Evolutionary conservation across 163 green algal species (phyloP).

Genomic region (Chlorella variabilis): DNA sequence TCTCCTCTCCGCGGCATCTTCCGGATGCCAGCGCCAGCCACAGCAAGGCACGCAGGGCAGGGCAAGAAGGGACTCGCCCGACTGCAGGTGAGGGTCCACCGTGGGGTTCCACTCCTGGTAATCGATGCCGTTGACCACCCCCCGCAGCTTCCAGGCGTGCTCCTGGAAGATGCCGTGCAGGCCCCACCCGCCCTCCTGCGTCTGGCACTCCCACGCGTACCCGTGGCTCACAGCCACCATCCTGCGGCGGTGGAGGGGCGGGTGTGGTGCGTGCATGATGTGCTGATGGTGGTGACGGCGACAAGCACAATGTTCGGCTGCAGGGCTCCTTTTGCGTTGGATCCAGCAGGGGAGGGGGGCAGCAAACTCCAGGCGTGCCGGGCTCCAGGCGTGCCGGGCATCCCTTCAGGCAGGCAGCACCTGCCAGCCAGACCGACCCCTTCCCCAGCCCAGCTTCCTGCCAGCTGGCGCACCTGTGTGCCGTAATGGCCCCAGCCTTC

Average conservation of each 20-base stretch:
- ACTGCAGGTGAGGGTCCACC: conserved; percentile 60
- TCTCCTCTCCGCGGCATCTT: no score
- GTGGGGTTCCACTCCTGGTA: conserved; percentile 43
- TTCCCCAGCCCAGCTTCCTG: no score
- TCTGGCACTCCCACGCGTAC: conserved; percentile 98
- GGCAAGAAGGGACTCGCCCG: no score
- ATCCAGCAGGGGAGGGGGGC: no score
- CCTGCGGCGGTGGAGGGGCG: background rate
- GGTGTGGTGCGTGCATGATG: background rate
- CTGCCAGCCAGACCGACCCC: no score
- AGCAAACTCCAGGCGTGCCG: no score
- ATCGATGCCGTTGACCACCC: conserved; percentile 59
- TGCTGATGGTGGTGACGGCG: background rate
- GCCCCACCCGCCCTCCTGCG: conserved; percentile 94
- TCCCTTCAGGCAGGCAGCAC: no score
- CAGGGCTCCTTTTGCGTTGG: no score
- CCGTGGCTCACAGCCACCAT: conserved; percentile 92
- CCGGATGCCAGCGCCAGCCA: no score
- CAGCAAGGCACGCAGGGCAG: no score
- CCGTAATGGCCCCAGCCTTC: conserved; percentile 89
- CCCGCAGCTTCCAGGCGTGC: conserved; percentile 88
- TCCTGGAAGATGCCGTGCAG: conserved; percentile 88
- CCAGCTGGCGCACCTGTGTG: conserved; percentile 87
- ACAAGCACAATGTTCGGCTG: background rate
- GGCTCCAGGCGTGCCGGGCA: no score